Evolutionary conservation across 108 stramenopile species (phyloP), one percentile per base, ranked within the genome.

Genomic region (Nannochloropsis gaditana): DNA sequence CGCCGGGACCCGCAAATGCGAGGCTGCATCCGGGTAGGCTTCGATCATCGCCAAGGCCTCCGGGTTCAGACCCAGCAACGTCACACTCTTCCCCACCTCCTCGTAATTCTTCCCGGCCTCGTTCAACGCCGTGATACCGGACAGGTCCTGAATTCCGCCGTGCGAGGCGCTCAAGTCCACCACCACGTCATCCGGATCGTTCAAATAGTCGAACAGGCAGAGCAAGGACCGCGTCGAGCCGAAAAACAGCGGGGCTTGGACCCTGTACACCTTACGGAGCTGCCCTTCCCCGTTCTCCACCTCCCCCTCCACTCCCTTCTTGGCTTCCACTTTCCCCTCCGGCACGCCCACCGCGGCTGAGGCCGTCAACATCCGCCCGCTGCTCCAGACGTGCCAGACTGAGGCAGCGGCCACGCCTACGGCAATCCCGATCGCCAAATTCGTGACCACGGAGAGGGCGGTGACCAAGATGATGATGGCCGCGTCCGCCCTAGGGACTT

Each of bases 201-300:
- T 87, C 86, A 92, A 91, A 5, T 88, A 80, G 41, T 87, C 85
- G 84, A 95, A 95, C 43, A 93, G 88, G 3, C 84, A 21, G 10
- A 84, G 81, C 82, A 95, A 93, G 42, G 86, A 79, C 42, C 85
- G 83, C 42, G 92, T 91, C 9, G 93, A 93, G 45, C 94, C 95
- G 85, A 95, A 94, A 85, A 94, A 95, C 31, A 94, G 89, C n/a
- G 95, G 93, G n/a, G 94, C 95, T 9, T 92, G 91, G 80, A 95
- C 44, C 10, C 86, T 88, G 87, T 94, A 95, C 59, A 73, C 4
- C 59, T 73, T 73, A 15, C 92, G 82, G 90, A 91, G 43, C 87
- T 44, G 3, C 90, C 92, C 80, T 6, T 73, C n/a, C 59, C 59
- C 59, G 59, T n/a, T n/a, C 6, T 73, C 59, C 59, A n/a, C 59